These are phyloP conservation scores for Blastomyces gilchristii DNA, from an alignment of 2,329 filamentous ascomycete species.

Conservation along the genomic window DNA sequence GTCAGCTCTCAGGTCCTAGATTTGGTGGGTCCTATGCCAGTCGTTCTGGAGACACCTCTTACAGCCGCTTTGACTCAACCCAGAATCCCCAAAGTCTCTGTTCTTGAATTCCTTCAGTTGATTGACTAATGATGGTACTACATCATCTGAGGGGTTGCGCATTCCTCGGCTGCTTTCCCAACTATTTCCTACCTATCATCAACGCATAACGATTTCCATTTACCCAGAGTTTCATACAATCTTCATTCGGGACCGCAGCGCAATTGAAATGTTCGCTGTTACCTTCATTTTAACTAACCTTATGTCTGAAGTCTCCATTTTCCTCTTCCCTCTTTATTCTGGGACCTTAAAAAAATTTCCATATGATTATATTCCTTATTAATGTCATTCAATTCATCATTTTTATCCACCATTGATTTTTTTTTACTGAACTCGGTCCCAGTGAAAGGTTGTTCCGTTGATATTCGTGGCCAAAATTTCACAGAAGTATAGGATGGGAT, in stretches of 20 bases:
- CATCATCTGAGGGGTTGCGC: not conserved
- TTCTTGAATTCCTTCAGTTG: constrained; percentile 17
- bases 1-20: constrained; percentile 20
- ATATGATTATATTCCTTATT: constrained; percentile 1
- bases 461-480: not conserved
- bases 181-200: not conserved
- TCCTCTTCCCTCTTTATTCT: constrained; percentile 20
- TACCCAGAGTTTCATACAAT: not conserved
- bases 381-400: not conserved
- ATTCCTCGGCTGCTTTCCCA: not conserved
- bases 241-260: constrained; percentile 7
- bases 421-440: not conserved
- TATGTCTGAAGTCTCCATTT: constrained; percentile 18
- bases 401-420: not conserved
- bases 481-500: not conserved
- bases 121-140: not conserved
- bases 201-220: constrained; percentile 7
- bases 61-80: constrained; percentile 27
- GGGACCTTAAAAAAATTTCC: constrained; percentile 18
- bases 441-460: not conserved
- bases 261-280: constrained; percentile 6
- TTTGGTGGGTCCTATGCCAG: constrained; percentile 26
- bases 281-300: not conserved
- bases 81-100: constrained; percentile 28
- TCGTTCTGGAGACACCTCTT: constrained; percentile 19